Evolutionary conservation across 2,329 filamentous ascomycete genomes (phyloP).

Genomic region (Thelonectria discophora): DNA sequence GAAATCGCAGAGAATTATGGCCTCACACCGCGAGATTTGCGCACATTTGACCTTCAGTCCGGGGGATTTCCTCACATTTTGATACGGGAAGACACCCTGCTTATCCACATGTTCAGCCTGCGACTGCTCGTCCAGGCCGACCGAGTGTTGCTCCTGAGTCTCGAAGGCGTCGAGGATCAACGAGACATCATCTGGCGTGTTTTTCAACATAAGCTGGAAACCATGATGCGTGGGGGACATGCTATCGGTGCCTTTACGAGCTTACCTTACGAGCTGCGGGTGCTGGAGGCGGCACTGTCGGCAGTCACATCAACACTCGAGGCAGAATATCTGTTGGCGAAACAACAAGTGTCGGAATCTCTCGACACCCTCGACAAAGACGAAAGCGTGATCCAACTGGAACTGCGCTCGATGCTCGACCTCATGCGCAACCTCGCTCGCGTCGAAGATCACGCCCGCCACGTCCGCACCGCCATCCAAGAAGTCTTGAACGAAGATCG

Average conservation of each 20-base stretch:
- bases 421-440: background rate
- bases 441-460: slow-evolving; percentile 3
- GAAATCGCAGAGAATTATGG: slow-evolving; percentile 5
- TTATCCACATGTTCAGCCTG: slow-evolving; percentile 9
- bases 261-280: slow-evolving; percentile 3
- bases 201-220: slow-evolving; percentile 3
- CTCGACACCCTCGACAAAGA: slow-evolving; percentile 3
- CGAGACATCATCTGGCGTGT: slow-evolving; percentile 2
- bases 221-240: background rate
- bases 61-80: slow-evolving; percentile 8
- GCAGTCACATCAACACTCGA: slow-evolving; percentile 5
- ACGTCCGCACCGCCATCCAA: slow-evolving; percentile 8
- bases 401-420: slow-evolving; percentile 6
- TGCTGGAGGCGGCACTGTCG: slow-evolving; percentile 7
- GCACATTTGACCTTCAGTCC: slow-evolving; percentile 4
- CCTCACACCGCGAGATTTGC: slow-evolving; percentile 1
- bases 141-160: background rate
- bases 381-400: background rate
- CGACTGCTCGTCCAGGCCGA: slow-evolving; percentile 5
- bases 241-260: background rate
- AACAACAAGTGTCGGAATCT: background rate
- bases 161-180: slow-evolving; percentile 1
- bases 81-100: slow-evolving; percentile 1
- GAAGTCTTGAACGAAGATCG: slow-evolving; percentile 14
- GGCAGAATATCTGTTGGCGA: slow-evolving; percentile 11